Evolutionary conservation across 2,329 filamentous ascomycete genomes (phyloP), one percentile per base, ranked within the genome.

Genomic region (Dactylonectria macrodidyma): DNA sequence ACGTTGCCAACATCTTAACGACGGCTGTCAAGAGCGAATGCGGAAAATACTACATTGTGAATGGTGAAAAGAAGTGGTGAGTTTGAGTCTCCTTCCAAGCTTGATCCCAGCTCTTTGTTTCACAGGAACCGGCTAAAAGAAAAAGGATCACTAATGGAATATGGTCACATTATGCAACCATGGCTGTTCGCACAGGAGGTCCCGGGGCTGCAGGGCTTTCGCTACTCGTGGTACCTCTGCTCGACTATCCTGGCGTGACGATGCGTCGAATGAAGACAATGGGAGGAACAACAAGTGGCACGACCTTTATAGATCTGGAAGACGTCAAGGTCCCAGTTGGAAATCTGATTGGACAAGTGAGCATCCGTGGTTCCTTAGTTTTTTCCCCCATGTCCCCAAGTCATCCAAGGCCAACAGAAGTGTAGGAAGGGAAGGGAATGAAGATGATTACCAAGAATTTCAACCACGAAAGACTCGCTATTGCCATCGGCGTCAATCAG

Each of bases 81-180:
- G 52, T 52, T 26, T 30, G 33, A 16, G 6, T 5, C 8, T 12
- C 38, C 22, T 9, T 41, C 38, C 11, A 30, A 30, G 26, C 26
- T 30, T 30, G 26, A 30, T 30, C 26, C 26, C 26, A 30, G 26
- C 26, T 30, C 26, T 30, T 30, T 7, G 26, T 30, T 30, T 30
- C 4, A 30, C 26, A 30, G 7, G 26, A 7, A 7, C 26, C 26
- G 26, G 26, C 26, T 30, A 7, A 30, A 5, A 30, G 7, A 30
- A 10, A 94, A 81, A 95, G 92, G 92, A 93, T 93, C 74, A 93
- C 91, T 0, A 93, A 92, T 74, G 92, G 89, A 5, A 89, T 93
- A 64, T 93, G 90, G 91, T 84, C 88, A 5, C 88, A 94, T 67
- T 90, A 90, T 73, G 85, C 87, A 7, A 88, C 87, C 26, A 93